Evolutionary conservation across 129 eudicot species (phyloP).

Genomic region (Heracleum sosnowskyi): DNA sequence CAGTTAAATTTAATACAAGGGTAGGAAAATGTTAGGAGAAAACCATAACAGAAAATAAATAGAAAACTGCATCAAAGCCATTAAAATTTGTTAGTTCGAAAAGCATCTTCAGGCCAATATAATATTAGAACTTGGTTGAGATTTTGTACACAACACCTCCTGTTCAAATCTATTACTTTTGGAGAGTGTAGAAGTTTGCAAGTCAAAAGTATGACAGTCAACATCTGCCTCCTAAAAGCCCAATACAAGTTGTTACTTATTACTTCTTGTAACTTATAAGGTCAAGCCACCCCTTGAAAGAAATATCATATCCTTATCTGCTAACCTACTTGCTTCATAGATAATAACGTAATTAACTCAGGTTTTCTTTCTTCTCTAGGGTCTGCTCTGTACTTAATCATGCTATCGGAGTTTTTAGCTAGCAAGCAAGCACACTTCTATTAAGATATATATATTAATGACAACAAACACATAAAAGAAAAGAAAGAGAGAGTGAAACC

Average conservation of each 20-base stretch:
- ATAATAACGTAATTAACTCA: neutral
- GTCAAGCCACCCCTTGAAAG: neutral
- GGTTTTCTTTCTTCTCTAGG: neutral
- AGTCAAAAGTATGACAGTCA: too few relatives aligned
- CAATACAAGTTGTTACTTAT: too few relatives aligned
- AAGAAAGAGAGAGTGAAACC: conserved; percentile 8
- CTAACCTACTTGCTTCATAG: neutral
- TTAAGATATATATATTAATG: neutral
- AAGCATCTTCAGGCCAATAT: too few relatives aligned
- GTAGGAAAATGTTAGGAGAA: neutral
- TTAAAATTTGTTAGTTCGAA: neutral
- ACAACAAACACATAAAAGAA: neutral
- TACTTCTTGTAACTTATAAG: too few relatives aligned
- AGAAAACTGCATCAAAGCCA: neutral
- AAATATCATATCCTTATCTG: neutral
- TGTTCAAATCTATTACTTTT: too few relatives aligned
- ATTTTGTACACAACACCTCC: too few relatives aligned
- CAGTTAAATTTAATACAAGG: neutral
- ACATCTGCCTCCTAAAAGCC: too few relatives aligned
- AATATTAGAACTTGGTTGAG: too few relatives aligned
- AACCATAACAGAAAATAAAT: neutral
- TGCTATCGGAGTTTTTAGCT: neutral
- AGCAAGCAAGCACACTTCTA: neutral
- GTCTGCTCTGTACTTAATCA: neutral
- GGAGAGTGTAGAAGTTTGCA: too few relatives aligned